phyloP scores from a whole-genome alignment of 257 asterid species.

The Nicotiana tabacum region DNA sequence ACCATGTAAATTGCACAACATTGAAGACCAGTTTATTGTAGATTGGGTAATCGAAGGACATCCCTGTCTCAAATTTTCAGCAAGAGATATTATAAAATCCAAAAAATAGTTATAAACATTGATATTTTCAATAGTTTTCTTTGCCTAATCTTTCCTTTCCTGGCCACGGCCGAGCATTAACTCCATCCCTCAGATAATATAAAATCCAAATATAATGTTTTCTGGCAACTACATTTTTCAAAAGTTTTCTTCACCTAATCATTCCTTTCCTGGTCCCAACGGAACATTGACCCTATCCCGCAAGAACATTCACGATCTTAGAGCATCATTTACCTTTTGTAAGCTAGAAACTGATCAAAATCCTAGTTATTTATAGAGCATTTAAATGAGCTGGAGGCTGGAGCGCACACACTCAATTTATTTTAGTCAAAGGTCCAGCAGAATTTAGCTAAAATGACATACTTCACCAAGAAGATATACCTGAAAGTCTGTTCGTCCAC shows the following conservation, averaged over 20 bases:
- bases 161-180: too few relatives aligned
- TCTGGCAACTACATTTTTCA: neutral
- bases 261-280: neutral
- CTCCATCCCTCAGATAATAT: too few relatives aligned
- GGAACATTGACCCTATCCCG: neutral
- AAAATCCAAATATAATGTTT: too few relatives aligned
- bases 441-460: neutral
- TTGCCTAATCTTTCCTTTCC: too few relatives aligned
- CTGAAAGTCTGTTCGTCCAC: constrained; percentile 99
- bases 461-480: constrained; percentile 29
- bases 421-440: neutral
- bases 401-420: neutral
- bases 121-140: neutral
- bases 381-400: neutral
- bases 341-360: neutral
- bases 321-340: neutral
- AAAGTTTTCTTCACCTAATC: neutral
- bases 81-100: neutral
- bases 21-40: neutral
- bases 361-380: neutral
- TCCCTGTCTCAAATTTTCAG: neutral
- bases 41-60: neutral
- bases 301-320: neutral
- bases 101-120: neutral
- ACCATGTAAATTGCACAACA: neutral